Conservation (phyloP, 2,329 filamentous ascomycete genomes). For the Alternaria arborescens region DNA sequence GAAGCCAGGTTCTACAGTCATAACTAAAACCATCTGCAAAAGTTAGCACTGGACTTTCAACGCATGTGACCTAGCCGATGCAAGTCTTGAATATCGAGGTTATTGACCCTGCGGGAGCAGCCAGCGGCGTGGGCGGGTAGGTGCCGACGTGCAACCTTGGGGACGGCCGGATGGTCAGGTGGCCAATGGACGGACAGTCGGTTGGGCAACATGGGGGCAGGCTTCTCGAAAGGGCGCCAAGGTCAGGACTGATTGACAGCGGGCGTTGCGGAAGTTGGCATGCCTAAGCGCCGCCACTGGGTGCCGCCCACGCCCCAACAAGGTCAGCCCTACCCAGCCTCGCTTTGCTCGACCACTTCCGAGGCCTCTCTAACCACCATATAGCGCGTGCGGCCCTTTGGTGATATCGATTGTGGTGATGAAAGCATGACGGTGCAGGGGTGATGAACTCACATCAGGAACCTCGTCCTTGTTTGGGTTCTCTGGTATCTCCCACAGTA, state of each 20-base stretch:
- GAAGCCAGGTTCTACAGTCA: conserved; percentile 98
- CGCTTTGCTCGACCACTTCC: conserved; percentile 18
- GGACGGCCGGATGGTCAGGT: conserved; percentile 3
- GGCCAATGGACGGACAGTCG: conserved; percentile 19
- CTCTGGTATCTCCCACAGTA: conserved; percentile 89
- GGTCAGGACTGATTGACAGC: conserved; percentile 25
- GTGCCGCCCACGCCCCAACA: conserved; percentile 39
- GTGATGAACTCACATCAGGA: conserved; percentile 76
- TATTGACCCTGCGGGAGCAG: conserved; percentile 23
- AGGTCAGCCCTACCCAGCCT: conserved; percentile 33
- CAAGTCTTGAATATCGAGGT: conserved; percentile 12
- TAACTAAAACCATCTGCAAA: conserved; percentile 90
- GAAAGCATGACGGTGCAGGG: conserved; percentile 7
- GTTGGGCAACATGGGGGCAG: conserved; percentile 18
- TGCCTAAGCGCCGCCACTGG: conserved; percentile 46
- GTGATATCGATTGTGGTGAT: conserved; percentile 27
- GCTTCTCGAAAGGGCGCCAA: conserved; percentile 29
- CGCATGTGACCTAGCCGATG: conserved; percentile 6
- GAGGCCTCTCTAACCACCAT: conserved; percentile 23
- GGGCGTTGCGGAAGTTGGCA: conserved; percentile 20
- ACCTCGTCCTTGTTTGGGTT: conserved; percentile 74
- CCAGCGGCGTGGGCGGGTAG: conserved; percentile 24
- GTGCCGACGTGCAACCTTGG: conserved; percentile 11
- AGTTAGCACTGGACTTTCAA: conserved; percentile 16
- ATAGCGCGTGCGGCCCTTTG: conserved; percentile 21